Percentiles rank a stretch among this genome's conserved stretches.
Conservation (phyloP, 768 basidiomycete genomes). For the Dendrothele bispora region DNA sequence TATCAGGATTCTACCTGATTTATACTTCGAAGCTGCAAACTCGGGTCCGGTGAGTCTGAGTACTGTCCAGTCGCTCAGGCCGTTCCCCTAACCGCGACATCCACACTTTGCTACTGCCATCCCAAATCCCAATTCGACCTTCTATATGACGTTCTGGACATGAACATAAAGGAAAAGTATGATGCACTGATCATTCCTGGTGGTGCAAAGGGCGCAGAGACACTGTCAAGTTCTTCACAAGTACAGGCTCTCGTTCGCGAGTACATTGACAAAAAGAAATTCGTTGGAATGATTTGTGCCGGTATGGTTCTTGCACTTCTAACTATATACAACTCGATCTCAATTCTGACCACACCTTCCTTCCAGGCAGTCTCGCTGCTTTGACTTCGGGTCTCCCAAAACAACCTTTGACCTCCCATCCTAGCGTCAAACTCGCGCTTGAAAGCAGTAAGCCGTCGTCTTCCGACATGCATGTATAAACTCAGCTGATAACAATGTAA, state of each 20-base stretch:
- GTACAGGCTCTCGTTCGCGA: slow-evolving; percentile 65
- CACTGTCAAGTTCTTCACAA: slow-evolving; percentile 54
- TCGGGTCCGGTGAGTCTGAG: slow-evolving; percentile 46
- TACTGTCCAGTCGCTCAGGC: too few species aligned
- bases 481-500: neutral
- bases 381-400: slow-evolving; percentile 56
- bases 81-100: too few species aligned
- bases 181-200: slow-evolving; percentile 78
- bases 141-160: neutral
- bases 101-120: too few species aligned
- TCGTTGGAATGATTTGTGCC: slow-evolving; percentile 86
- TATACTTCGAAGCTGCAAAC: slow-evolving; percentile 41
- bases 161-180: slow-evolving; percentile 49
- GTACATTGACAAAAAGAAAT: slow-evolving; percentile 53
- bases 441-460: slow-evolving; percentile 45
- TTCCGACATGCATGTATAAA: neutral
- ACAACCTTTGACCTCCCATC: slow-evolving; percentile 78
- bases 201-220: slow-evolving; percentile 76
- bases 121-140: neutral
- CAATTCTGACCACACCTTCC: neutral
- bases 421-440: slow-evolving; percentile 62
- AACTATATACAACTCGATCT: neutral
- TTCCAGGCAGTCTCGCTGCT: slow-evolving; percentile 68
- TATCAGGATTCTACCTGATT: slow-evolving; percentile 70
- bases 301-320: slow-evolving; percentile 43